A percentile compares a stretch with the other conserved stretches of the same genome.
These are phyloP conservation scores for Davidsoniella australis DNA, from an alignment of 2,329 filamentous ascomycete species.

Conservation along the genomic window DNA sequence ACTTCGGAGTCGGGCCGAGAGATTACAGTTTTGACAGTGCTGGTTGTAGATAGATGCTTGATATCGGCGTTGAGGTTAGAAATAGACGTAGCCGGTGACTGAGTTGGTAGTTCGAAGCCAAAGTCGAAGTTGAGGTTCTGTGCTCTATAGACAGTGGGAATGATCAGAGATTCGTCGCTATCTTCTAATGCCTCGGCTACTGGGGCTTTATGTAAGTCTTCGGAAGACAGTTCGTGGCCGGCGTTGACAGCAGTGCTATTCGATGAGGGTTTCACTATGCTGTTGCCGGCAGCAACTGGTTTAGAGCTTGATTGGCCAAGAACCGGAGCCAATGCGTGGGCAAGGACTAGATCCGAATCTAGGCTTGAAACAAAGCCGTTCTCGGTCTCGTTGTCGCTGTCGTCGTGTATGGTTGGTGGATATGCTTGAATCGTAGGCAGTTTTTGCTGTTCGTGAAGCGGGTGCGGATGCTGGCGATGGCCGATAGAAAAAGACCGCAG, in stretches of 20 bases:
- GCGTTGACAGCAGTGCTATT: background rate
- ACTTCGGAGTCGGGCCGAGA: background rate
- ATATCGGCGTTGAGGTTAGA: background rate
- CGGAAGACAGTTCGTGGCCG: background rate
- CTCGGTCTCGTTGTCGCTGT: background rate
- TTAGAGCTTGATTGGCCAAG: background rate
- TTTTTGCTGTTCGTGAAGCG: background rate
- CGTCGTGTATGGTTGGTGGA: background rate
- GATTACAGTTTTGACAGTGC: background rate
- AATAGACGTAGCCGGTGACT: background rate
- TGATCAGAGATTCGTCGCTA: background rate
- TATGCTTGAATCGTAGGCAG: background rate
- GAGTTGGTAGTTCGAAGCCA: background rate
- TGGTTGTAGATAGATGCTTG: background rate
- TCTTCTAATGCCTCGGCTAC: background rate
- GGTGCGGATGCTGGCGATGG: background rate
- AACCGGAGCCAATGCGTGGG: background rate
- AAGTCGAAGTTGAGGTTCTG: background rate
- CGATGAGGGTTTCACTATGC: background rate
- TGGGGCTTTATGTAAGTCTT: background rate
- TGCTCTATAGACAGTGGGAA: background rate
- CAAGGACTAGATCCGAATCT: slow-evolving; percentile 2
- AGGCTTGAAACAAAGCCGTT: background rate
- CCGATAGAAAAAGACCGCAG: background rate
- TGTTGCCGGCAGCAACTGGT: background rate